These are phyloP conservation scores for Ganoderma meredithae DNA, from an alignment of 1,284 basidiomycete species.

Conservation along the genomic window DNA sequence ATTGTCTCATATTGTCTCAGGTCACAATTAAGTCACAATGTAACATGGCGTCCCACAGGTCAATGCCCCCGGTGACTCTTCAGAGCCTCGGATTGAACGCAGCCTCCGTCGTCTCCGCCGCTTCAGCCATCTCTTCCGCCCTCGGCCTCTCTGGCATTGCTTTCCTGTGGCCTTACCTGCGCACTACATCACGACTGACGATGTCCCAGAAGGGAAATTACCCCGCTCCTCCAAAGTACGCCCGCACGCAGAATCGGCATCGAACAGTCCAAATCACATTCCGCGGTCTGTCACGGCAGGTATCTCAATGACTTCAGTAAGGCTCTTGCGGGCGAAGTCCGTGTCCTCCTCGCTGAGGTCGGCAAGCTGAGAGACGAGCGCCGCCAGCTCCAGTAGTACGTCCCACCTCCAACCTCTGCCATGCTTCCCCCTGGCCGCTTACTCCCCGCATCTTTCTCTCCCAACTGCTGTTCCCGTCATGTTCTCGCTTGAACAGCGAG, in stretches of 20 bases:
- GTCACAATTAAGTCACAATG: too few relatives aligned
- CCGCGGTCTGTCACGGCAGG: slow-evolving; percentile 18
- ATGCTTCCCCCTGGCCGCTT: slow-evolving; percentile 7
- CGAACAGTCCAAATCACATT: slow-evolving; percentile 21
- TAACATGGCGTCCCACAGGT: too few relatives aligned
- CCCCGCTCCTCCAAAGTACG: slow-evolving; percentile 34
- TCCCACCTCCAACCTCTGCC: slow-evolving; percentile 26
- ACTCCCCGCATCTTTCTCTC: not conserved
- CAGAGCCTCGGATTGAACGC: not conserved
- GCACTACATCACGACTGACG: slow-evolving; percentile 5
- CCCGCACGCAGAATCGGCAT: slow-evolving; percentile 16
- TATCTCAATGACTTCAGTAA: slow-evolving; percentile 70
- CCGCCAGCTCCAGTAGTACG: slow-evolving; percentile 72
- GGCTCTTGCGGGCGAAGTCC: slow-evolving; percentile 47
- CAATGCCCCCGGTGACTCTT: too few relatives aligned
- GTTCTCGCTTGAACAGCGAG: slow-evolving; percentile 54
- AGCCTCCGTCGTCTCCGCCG: slow-evolving; percentile 1
- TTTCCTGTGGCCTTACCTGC: not conserved
- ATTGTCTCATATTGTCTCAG: too few relatives aligned
- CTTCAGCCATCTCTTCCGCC: not conserved
- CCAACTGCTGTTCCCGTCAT: not conserved
- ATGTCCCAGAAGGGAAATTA: slow-evolving; percentile 36
- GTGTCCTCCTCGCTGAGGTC: slow-evolving; percentile 65
- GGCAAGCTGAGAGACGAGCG: slow-evolving; percentile 80
- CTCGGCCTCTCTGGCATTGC: not conserved